Conservation (phyloP, 345 rosid genomes). For the Aethionema arabicum region DNA sequence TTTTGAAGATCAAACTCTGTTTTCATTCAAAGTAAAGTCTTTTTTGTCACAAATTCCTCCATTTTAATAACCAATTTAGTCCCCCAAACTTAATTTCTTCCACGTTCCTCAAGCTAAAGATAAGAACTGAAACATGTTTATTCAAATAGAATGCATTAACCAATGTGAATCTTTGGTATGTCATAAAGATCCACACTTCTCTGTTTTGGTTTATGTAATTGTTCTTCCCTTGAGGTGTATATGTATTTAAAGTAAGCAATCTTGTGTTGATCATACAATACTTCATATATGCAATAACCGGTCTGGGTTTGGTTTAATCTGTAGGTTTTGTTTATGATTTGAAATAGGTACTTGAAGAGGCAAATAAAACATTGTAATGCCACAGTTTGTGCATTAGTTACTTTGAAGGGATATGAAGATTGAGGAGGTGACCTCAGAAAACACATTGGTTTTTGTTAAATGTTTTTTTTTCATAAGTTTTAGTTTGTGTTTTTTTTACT, state of each 20-base stretch:
- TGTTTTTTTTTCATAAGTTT: neutral
- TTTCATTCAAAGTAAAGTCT: neutral
- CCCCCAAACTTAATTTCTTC: neutral
- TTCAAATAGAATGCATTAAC: neutral
- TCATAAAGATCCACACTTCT: neutral
- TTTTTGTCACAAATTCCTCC: conserved; percentile 1
- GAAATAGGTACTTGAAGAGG: conserved; percentile 32
- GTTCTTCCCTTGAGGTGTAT: neutral
- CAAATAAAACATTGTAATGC: neutral
- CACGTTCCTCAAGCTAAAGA: neutral
- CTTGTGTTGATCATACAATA: neutral
- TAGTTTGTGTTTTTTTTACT: conserved; percentile 13
- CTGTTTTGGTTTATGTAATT: conserved; percentile 12
- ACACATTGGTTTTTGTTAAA: conserved; percentile 6
- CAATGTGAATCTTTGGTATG: neutral
- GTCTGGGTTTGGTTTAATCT: neutral
- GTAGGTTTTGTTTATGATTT: conserved; percentile 4
- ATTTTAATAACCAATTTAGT: neutral
- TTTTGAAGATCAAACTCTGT: conserved; percentile 10
- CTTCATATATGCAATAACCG: neutral
- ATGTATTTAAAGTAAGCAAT: neutral
- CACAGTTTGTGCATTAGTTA: conserved; percentile 8
- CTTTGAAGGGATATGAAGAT: conserved; percentile 15
- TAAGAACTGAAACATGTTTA: neutral
- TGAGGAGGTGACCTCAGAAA: neutral